phyloP scores from a whole-genome alignment of 352 stramenopile genomes.

The Globisporangium cederbergense region DNA sequence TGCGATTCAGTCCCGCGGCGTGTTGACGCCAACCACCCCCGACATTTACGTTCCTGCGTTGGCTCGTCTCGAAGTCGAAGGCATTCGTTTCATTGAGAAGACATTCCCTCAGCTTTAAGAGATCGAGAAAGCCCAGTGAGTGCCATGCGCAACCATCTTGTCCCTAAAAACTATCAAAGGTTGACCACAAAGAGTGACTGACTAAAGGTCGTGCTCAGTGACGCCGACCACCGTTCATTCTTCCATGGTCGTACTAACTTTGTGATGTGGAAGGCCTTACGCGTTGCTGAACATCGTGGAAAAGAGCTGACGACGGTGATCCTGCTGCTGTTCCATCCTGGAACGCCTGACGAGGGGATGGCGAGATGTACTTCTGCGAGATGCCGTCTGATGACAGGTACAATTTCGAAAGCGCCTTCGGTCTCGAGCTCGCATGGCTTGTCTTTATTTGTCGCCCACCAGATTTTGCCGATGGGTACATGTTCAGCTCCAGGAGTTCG shows the following conservation, averaged over 20 bases:
- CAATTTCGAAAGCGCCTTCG: conserved; percentile 54
- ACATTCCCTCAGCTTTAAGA: conserved; percentile 36
- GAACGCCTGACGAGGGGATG: conserved; percentile 26
- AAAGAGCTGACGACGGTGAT: conserved; percentile 7
- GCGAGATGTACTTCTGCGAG: conserved; percentile 64
- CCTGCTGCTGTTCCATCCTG: conserved; percentile 10
- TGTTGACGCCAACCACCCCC: conserved; percentile 87
- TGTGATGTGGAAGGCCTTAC: conserved; percentile 17
- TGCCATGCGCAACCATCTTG: neutral
- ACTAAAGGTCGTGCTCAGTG: neutral
- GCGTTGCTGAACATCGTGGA: conserved; percentile 15
- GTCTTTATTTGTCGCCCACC: conserved; percentile 63
- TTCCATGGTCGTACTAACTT: conserved; percentile 6
- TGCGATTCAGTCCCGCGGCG: conserved; percentile 70
- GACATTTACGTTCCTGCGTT: conserved; percentile 89
- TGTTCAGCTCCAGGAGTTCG: conserved; percentile 52
- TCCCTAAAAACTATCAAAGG: neutral
- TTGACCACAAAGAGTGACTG: neutral
- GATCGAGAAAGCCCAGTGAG: neutral
- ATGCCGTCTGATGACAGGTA: conserved; percentile 74
- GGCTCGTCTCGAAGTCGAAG: conserved; percentile 82
- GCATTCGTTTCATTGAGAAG: conserved; percentile 87
- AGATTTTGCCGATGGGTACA: conserved; percentile 46
- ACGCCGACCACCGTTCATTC: neutral
- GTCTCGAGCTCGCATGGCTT: conserved; percentile 41